Base-by-base conservation (phyloP, 116 monocot species). In the Cymodocea nodosa region DNA sequence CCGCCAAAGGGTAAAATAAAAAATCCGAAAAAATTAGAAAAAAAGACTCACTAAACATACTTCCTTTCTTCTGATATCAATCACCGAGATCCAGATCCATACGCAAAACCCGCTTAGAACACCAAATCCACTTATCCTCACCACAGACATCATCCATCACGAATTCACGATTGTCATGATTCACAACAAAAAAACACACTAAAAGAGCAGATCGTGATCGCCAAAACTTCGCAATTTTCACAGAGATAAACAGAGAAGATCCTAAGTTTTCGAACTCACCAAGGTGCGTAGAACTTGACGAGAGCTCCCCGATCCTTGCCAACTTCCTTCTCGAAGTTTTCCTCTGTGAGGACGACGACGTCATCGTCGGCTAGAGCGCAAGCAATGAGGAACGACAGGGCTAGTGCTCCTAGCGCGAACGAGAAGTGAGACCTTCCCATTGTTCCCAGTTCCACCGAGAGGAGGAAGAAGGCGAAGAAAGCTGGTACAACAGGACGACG, bases 241-340 rank as follows among this genome's bases (percentile, higher is more conserved):
- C n/a, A n/a, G n/a, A n/a, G n/a, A n/a, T n/a, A n/a, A n/a, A n/a
- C n/a, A n/a, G n/a, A n/a, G 53, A 15, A 53, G 1, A 16, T 13
- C 4, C 14, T 4, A 53, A 2, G 16, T 39, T 6, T 39, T 4
- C 39, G 9, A 39, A 39, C 39, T 39, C 0, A 93, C 93, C 93
- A 93, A 0, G 93, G 93, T 48, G 93, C 93, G 70, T 81, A 93
- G 86, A 93, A 93, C 81, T 93, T 89, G 79, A 93, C 86, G 76
- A 93, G 93, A 51, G 93, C 93, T 65, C 84, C 93, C 39, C 89
- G 83, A 64, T 89, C 89, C 65, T 93, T 80, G 25, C 93, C 89
- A 70, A 93, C 89, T 77, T 84, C 80, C 82, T 77, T 71, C 80
- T 93, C 93, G 77, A 93, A 93, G 72, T 79, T 89, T 52, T 70